Evolutionary conservation across 495 filamentous ascomycete genomes (phyloP), one percentile per base, ranked within the genome.

Genomic region (Penicillium psychrofluorescens): DNA sequence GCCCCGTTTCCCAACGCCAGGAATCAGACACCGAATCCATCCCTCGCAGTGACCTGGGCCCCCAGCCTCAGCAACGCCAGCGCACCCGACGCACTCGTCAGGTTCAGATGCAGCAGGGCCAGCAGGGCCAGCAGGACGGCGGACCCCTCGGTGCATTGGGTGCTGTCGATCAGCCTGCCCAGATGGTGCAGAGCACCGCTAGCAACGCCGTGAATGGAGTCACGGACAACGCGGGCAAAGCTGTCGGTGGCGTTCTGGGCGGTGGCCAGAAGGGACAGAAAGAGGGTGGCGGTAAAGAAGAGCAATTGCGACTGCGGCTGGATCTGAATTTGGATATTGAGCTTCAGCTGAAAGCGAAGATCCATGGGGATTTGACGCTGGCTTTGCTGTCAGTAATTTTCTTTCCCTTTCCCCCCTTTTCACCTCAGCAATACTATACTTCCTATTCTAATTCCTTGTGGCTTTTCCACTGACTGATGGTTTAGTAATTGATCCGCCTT

Each of bases 251-350:
- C 0, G 11, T 72, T 3, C 59, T 72, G 2, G 68, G 69, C 9
- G 70, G 64, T 4, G 58, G 51, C 6, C 42, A 68, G 28, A 51
- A 65, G 36, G 64, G 66, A 31, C 62, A 74, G 37, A 63, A 65
- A 5, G 71, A 65, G 0, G 68, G 62, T 30, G 67, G 63, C 7
- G 76, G 74, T 28, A 76, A 72, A 38, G 80, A 81, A 53, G 83
- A 91, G 61, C 83, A 90, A 61, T 64, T 95, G 47, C 74, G 79
- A 52, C 53, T 95, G 68, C 63, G 90, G 41, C 62, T 95, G 43
- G 88, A 95, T 60, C 59, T 95, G 40, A 94, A 95, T 66, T 67
- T 95, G 38, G 90, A 95, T 59, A 79, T 95, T 51, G 85, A 94
- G 72, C 81, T 95, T 29, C 81, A 89, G 59, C 70, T 95, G 1